phyloP scores from a whole-genome alignment of 768 basidiomycete species.

The Russula sp. region DNA sequence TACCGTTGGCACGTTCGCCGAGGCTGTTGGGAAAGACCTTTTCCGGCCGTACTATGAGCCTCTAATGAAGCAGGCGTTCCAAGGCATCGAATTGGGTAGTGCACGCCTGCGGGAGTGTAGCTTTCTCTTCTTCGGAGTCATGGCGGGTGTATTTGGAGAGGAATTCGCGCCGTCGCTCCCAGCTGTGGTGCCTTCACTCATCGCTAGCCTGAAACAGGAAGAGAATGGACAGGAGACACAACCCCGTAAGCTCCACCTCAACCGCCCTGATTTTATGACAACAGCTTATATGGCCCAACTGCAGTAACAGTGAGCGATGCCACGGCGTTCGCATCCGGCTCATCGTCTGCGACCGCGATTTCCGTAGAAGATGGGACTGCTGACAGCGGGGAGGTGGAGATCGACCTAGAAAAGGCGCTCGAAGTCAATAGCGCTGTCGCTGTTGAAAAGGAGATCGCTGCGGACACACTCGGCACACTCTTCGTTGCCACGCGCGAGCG shows the following conservation, averaged over 20 bases:
- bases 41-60: constrained; percentile 96
- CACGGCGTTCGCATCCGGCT: constrained; percentile 65
- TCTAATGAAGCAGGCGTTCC: constrained; percentile 93
- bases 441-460: constrained; percentile 98
- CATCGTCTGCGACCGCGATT: constrained; percentile 65
- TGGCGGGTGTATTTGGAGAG: constrained; percentile 94
- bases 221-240: constrained; percentile 65
- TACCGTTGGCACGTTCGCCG: constrained; percentile 96
- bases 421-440: constrained; percentile 95
- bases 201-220: constrained; percentile 73
- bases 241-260: constrained; percentile 3
- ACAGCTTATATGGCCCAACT: not conserved
- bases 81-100: constrained; percentile 79
- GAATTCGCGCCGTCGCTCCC: constrained; percentile 88
- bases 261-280: not conserved
- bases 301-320: constrained; percentile 48
- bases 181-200: constrained; percentile 77
- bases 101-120: constrained; percentile 88
- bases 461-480: constrained; percentile 88
- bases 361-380: constrained; percentile 50
- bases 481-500: constrained; percentile 74
- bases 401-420: constrained; percentile 77
- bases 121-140: constrained; percentile 97
- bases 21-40: constrained; percentile 88
- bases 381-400: constrained; percentile 59